phyloP scores from a whole-genome alignment of 495 filamentous ascomycete species.

The Aspergillus heteromorphus region DNA sequence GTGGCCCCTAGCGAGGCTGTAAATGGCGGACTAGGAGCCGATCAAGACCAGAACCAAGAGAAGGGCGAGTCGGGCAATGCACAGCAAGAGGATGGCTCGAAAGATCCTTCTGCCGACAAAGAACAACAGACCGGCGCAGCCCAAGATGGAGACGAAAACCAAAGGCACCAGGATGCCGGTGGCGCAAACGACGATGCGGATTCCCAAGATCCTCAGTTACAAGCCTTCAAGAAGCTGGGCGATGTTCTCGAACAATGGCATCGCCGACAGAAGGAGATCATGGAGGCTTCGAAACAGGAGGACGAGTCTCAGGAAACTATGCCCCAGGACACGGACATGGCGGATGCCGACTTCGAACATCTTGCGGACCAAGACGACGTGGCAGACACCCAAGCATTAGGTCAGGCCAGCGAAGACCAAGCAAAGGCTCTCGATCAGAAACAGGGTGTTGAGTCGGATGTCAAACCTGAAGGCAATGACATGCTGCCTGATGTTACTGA shows the following conservation, averaged over 20 bases:
- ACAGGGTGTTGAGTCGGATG: constrained; percentile 72
- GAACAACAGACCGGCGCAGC: constrained; percentile 37
- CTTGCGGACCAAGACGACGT: constrained; percentile 73
- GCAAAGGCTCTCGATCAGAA: constrained; percentile 73
- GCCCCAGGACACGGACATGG: constrained; percentile 59
- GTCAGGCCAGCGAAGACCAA: constrained; percentile 82
- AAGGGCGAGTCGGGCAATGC: constrained; percentile 64
- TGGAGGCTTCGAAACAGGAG: constrained; percentile 59
- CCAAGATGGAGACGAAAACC: constrained; percentile 43
- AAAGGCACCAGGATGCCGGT: constrained; percentile 36
- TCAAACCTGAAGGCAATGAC: constrained; percentile 48
- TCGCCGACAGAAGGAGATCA: constrained; percentile 72
- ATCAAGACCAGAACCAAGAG: constrained; percentile 53
- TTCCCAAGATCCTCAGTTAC: constrained; percentile 50
- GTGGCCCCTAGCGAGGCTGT: constrained; percentile 46
- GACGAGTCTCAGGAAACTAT: constrained; percentile 39
- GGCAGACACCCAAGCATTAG: constrained; percentile 84
- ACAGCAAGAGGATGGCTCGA: constrained; percentile 44
- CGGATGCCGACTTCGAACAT: constrained; percentile 80
- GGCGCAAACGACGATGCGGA: constrained; percentile 36
- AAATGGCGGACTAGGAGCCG: constrained; percentile 36
- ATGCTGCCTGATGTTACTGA: constrained; percentile 55
- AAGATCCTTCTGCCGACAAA: constrained; percentile 38
- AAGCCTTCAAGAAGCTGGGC: constrained; percentile 85
- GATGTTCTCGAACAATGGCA: constrained; percentile 94